Base-by-base conservation (phyloP, 1,139 yeast species). In the Groenewaldozyma sp. region DNA sequence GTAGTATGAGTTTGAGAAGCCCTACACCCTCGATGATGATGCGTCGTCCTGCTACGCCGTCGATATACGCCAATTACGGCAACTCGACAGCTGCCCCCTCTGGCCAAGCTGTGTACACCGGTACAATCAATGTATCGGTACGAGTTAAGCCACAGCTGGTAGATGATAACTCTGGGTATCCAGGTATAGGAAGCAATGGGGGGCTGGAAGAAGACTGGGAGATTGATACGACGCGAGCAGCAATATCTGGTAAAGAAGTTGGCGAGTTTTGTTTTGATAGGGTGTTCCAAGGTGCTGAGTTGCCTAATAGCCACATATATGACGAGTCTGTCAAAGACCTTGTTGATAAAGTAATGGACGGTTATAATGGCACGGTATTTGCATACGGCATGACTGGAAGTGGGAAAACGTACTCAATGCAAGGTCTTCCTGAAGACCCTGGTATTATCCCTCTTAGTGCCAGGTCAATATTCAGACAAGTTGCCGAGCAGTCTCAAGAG, bases 351-450 rank as follows among this genome's bases (percentile, higher is more conserved):
- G 78, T 86, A 0, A 59, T 88, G 35, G 94, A 82, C 48, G 96
- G 96, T 0, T 84, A 68, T 59, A 86, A 88, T 59, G 81, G 94
- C 4, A 87, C 96, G 0, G 87, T 88, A 0, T 91, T 91, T 65
- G 97, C 98, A 1, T 91, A 91, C 57, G 98, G 98, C 1, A 95
- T 95, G 21, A 87, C 98, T 0, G 98, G 98, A 0, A 91, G 97
- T 59, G 98, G 98, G n/a, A 88, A 88, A 57, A 87, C 97, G 0
- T 87, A 82, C 56, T 88, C 97, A 0, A 83, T 88, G 31, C 74
- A 80, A 59, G 95, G 97, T 0, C 73, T 78, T 0, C 70, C 78
- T 0, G 71, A 71, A 1, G 65, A 73, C 28, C 95, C 95, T 0
- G 97, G 95, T 0, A 74, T 88, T 17, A 80, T 86, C 1, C 83